Evolutionary conservation across 1,284 basidiomycete species (phyloP).

Genomic region (Stygiomarasmius scandens): DNA sequence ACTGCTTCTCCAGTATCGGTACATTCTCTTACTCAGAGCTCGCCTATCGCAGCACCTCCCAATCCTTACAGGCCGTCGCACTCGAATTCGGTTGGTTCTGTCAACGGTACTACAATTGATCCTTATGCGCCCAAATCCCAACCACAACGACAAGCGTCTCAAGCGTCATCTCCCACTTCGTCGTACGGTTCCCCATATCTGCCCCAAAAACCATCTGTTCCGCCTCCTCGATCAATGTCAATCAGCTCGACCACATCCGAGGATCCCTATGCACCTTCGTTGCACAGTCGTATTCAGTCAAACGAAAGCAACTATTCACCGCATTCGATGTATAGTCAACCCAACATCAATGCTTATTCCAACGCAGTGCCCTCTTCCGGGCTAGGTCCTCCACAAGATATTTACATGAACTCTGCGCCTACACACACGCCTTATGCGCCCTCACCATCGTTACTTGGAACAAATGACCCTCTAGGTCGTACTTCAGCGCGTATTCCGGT

Average conservation of each 20-base stretch:
- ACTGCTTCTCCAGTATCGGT: background rate
- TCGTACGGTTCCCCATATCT: constrained; percentile 20
- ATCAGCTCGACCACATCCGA: constrained; percentile 48
- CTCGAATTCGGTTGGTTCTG: background rate
- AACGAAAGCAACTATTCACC: constrained; percentile 28
- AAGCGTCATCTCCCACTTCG: constrained; percentile 10
- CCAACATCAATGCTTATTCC: constrained; percentile 11
- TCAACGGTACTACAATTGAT: background rate
- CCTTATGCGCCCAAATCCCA: constrained; percentile 12
- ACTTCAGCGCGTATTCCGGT: constrained; percentile 76
- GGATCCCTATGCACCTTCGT: constrained; percentile 47
- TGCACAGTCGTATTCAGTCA: constrained; percentile 26
- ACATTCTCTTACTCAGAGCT: background rate
- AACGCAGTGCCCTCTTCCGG: constrained; percentile 3
- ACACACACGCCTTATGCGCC: constrained; percentile 66
- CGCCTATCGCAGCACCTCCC: background rate
- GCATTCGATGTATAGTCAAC: constrained; percentile 27
- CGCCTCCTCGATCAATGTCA: constrained; percentile 45
- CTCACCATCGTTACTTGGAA: constrained; percentile 75
- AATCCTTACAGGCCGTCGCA: constrained; percentile 6
- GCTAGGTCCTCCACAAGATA: constrained; percentile 41
- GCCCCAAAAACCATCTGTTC: background rate
- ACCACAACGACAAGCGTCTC: background rate
- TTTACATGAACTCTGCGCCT: constrained; percentile 41
- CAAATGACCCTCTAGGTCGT: constrained; percentile 83